phyloP scores from a whole-genome alignment of 306 rosid species.

The Sophora flavescens region DNA sequence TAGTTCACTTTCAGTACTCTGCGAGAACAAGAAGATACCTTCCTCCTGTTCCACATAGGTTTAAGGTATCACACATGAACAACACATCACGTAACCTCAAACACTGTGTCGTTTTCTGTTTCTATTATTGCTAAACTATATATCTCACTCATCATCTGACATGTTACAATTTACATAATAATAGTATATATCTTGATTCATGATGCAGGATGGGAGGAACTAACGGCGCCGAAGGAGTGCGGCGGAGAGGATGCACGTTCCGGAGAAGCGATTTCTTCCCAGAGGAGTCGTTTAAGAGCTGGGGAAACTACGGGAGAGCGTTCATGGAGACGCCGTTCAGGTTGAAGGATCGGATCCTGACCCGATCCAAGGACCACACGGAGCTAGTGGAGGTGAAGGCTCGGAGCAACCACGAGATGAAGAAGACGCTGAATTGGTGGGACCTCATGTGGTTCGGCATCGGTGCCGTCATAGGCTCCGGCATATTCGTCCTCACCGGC shows the following conservation, averaged over 20 bases:
- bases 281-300: constrained; percentile 80
- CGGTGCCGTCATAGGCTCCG: constrained; percentile 88
- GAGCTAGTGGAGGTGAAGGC: constrained; percentile 79
- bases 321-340: constrained; percentile 62
- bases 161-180: too few relatives aligned
- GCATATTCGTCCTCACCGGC: constrained; percentile 87
- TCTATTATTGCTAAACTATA: not conserved
- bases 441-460: constrained; percentile 90
- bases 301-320: constrained; percentile 63
- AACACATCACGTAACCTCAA: not conserved
- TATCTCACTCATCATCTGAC: not conserved
- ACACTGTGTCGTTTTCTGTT: not conserved
- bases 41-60: not conserved
- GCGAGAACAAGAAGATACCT: not conserved
- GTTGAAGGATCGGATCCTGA: constrained; percentile 57
- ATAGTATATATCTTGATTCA: not conserved
- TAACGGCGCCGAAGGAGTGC: constrained; percentile 35
- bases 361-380: constrained; percentile 62
- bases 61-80: not conserved
- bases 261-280: constrained; percentile 71
- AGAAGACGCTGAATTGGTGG: constrained; percentile 92
- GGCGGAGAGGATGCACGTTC: constrained; percentile 62
- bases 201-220: constrained; percentile 46
- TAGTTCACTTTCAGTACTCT: too few relatives aligned
- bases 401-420: constrained; percentile 76